These are phyloP conservation scores for Lepidium aucheri DNA, from an alignment of 345 rosid species.

Conservation along the genomic window DNA sequence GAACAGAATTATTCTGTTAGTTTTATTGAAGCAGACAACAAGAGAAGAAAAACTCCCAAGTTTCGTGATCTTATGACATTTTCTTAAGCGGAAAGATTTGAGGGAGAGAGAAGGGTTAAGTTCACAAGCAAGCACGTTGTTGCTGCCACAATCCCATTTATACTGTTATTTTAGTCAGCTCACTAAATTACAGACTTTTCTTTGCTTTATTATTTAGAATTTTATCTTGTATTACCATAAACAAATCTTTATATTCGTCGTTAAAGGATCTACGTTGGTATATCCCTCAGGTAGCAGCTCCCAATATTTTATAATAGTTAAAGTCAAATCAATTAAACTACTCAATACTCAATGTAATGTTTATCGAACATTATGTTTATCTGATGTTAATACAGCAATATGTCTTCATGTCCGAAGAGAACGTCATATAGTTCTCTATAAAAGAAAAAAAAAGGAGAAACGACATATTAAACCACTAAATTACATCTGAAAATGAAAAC, in stretches of 20 bases:
- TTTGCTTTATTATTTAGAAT: not conserved
- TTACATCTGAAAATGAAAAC: not conserved
- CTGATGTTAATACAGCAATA: not conserved
- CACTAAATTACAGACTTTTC: constrained; percentile 3
- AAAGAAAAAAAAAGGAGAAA: not conserved
- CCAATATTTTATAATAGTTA: not conserved
- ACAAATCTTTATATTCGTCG: not conserved
- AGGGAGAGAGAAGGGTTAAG: not conserved
- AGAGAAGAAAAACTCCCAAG: not conserved
- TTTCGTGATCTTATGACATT: constrained; percentile 13
- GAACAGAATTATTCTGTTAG: not conserved
- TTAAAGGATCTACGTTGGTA: constrained; percentile 22
- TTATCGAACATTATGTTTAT: not conserved
- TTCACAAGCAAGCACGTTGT: constrained; percentile 28
- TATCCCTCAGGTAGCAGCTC: constrained; percentile 10
- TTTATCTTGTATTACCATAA: not conserved
- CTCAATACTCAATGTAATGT: not conserved
- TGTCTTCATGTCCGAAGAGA: not conserved
- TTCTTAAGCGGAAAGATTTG: not conserved
- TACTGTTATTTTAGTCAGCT: constrained; percentile 18
- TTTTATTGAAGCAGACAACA: not conserved
- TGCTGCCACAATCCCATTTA: constrained; percentile 15
- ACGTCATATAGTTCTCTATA: not conserved
- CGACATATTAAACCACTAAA: not conserved
- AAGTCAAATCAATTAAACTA: constrained; percentile 18